These are phyloP conservation scores for Aspergillus carlsbadensis DNA, from an alignment of 495 filamentous ascomycete genomes.

Conservation along the genomic window DNA sequence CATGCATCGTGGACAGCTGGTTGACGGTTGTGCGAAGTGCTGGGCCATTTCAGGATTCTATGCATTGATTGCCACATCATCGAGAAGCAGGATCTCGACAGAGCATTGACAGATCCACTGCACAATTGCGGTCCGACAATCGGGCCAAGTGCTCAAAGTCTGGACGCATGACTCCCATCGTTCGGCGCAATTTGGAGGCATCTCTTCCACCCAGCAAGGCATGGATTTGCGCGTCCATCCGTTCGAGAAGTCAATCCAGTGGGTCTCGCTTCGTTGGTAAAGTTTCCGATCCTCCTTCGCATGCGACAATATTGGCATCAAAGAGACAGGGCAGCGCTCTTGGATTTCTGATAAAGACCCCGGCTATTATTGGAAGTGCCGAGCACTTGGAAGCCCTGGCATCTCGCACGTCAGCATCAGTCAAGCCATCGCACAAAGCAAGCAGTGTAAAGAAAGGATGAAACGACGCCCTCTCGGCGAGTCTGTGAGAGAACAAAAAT, in stretches of 20 bases:
- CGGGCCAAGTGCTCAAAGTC: neutral
- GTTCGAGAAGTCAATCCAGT: neutral
- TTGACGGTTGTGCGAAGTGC: neutral
- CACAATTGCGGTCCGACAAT: neutral
- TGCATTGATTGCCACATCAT: slow-evolving; percentile 2
- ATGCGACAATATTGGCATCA: neutral
- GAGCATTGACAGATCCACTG: neutral
- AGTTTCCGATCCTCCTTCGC: neutral
- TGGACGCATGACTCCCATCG: neutral
- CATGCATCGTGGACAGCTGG: neutral
- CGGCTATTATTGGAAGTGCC: neutral
- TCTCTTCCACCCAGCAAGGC: neutral
- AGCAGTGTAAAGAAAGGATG: neutral
- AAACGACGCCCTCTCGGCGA: neutral
- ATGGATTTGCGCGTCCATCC: neutral
- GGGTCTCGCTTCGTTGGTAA: neutral
- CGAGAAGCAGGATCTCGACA: neutral
- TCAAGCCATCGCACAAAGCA: neutral
- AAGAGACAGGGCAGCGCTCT: neutral
- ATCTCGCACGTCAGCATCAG: neutral
- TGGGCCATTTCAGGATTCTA: neutral
- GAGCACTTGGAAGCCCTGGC: neutral
- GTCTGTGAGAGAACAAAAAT: neutral
- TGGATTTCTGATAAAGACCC: neutral
- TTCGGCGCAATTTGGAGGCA: neutral